Evolutionary conservation across 2,329 filamentous ascomycete genomes (phyloP), one percentile per base, ranked within the genome.

Genomic region (Neofusicoccum cordaticola): DNA sequence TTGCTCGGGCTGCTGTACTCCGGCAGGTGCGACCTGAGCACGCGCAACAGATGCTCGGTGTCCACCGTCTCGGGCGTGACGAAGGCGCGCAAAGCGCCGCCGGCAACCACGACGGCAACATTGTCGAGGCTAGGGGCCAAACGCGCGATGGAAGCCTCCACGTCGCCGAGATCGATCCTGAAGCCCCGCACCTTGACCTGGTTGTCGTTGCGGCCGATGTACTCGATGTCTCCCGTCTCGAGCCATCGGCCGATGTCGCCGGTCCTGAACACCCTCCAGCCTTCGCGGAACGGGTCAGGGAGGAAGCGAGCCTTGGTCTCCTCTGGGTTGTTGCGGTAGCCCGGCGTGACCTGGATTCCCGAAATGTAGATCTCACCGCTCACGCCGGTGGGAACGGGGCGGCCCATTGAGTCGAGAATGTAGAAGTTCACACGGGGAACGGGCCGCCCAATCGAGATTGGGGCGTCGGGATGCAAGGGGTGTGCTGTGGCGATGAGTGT

Each of bases 131-230:
- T 12, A 2, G 65, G 48, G 9, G 22, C 56, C 27, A 56, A 34
- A 11, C 41, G 13, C 11, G 50, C 17, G 8, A 66, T 61, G 1
- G 42, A 51, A 17, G 62, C 53, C 47, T 69, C 67, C 35, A 68
- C 47, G 39, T 69, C 68, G 27, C 63, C 63, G 12, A 69, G 50
- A 42, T 68, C 66, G 19, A 69, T 37, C 19, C 68, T 50, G 45
- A 51, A 67, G 9, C 68, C 68, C 2, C 67, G 62, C n/a, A 69
- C 41, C 39, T 69, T 69, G 15, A 67, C 62, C 42, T 69, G 68
- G 37, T 57, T 62, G 44, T 69, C 68, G 3, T 53, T 37, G 2
- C 68, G 58, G 7, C 67, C 68, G 31, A 69, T 57, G 45, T 66
- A 64, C 34, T 67, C 52, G 31, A 66, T 51, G 53, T 68, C 31